Conservation (phyloP, 306 rosid species). For the Nissolia schottii region DNA sequence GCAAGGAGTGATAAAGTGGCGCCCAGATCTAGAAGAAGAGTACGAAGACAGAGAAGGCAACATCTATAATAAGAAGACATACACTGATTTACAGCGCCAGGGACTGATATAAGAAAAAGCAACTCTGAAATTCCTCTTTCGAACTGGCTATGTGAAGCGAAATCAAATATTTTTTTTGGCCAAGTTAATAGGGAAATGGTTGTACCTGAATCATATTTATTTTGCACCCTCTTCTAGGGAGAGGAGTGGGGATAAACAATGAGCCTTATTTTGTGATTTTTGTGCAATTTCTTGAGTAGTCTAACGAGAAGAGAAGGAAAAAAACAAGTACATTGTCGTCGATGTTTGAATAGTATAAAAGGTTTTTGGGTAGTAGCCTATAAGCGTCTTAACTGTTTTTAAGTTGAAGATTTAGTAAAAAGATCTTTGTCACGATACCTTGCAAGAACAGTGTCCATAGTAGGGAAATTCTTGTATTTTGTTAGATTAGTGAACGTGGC, state of each 20-base stretch:
- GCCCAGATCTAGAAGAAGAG: constrained; percentile 97
- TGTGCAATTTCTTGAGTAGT: neutral
- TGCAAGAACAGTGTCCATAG: neutral
- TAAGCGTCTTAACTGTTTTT: neutral
- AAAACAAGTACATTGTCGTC: neutral
- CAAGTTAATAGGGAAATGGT: neutral
- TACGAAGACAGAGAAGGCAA: constrained; percentile 99
- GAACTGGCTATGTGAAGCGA: neutral
- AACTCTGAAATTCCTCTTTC: neutral
- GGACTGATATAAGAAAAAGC: constrained; percentile 60
- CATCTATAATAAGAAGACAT: constrained; percentile 95
- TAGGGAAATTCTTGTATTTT: no score
- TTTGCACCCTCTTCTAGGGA: neutral
- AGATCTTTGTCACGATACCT: neutral
- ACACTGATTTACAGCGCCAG: constrained; percentile 93
- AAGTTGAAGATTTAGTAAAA: neutral
- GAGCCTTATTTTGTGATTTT: neutral
- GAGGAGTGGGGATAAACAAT: neutral
- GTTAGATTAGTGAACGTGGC: no score
- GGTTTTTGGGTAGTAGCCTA: neutral
- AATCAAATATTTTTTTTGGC: neutral
- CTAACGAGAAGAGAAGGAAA: neutral
- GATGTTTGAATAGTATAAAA: neutral
- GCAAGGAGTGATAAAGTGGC: constrained; percentile 94
- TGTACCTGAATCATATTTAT: neutral